Conservation (phyloP, 148 eudicot species). For the Mesembryanthemum crystallinum region DNA sequence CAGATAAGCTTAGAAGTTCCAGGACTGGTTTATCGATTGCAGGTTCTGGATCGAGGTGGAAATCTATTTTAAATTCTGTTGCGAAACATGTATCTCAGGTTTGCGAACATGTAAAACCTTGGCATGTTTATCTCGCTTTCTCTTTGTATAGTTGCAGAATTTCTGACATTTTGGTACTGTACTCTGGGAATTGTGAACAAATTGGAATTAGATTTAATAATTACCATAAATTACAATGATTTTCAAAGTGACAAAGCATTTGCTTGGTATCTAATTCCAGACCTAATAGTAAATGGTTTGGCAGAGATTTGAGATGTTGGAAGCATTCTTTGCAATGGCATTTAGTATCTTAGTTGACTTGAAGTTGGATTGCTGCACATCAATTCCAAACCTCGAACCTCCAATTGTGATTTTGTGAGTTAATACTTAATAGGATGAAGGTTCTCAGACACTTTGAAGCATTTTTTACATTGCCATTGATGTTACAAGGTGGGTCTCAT, state of each 20-base stretch:
- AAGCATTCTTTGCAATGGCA: not conserved
- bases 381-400: not conserved
- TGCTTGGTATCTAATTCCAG: not conserved
- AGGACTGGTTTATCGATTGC: slow-evolving; percentile 38
- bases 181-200: not conserved
- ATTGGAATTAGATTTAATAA: not conserved
- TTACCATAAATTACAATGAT: not conserved
- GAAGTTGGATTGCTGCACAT: not conserved
- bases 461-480: not conserved
- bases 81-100: slow-evolving; percentile 96
- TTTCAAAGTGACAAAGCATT: not conserved
- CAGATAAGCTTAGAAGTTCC: slow-evolving; percentile 52
- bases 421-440: not conserved
- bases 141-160: not conserved
- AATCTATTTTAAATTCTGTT: slow-evolving; percentile 64
- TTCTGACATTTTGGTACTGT: slow-evolving; percentile 4
- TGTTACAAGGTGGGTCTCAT: not conserved
- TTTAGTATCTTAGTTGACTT: not conserved
- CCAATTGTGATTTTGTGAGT: not conserved
- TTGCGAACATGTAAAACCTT: slow-evolving; percentile 24
- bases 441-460: too few species aligned
- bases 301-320: too few species aligned
- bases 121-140: not conserved
- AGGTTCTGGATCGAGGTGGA: slow-evolving; percentile 70
- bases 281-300: too few species aligned